phyloP scores from a whole-genome alignment of 352 stramenopile genomes.

The Pythium volutum region DNA sequence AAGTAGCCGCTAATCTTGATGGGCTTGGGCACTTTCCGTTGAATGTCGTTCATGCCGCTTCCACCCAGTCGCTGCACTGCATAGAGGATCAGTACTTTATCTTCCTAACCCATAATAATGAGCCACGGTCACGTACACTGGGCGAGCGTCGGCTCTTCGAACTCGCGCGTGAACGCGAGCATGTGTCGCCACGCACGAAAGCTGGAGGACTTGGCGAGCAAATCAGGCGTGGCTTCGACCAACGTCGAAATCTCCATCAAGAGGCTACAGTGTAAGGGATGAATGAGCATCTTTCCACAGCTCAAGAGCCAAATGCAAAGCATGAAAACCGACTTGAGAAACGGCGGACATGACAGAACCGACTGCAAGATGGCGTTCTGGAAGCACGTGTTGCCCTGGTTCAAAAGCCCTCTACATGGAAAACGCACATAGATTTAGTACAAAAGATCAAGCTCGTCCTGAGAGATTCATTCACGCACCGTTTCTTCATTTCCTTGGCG shows the following conservation, averaged over 20 bases:
- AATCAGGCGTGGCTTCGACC: slow-evolving; percentile 36
- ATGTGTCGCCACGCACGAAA: slow-evolving; percentile 81
- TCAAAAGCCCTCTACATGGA: slow-evolving; percentile 57
- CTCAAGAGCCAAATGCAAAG: background rate
- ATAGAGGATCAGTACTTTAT: background rate
- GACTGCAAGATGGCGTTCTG: slow-evolving; percentile 88
- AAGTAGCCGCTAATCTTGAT: slow-evolving; percentile 84
- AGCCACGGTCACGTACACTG: slow-evolving; percentile 41
- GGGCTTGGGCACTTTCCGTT: slow-evolving; percentile 55
- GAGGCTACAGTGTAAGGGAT: slow-evolving; percentile 33
- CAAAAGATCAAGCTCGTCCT: too few relatives aligned
- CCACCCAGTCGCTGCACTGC: slow-evolving; percentile 24
- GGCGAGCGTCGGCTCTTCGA: slow-evolving; percentile 73
- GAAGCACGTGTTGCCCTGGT: slow-evolving; percentile 88
- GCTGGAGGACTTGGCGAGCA: slow-evolving; percentile 41
- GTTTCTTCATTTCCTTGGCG: slow-evolving; percentile 81
- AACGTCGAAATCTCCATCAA: slow-evolving; percentile 60
- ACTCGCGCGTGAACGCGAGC: slow-evolving; percentile 74
- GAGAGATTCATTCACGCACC: slow-evolving; percentile 39
- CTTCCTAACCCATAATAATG: background rate
- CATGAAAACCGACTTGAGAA: slow-evolving; percentile 60
- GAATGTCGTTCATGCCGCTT: slow-evolving; percentile 27
- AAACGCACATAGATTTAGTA: too few relatives aligned
- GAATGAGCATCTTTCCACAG: background rate
- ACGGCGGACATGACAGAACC: slow-evolving; percentile 68